These are phyloP conservation scores for Tritrichomonas musculus DNA, from an alignment of 208 protist species.

Conservation along the genomic window DNA sequence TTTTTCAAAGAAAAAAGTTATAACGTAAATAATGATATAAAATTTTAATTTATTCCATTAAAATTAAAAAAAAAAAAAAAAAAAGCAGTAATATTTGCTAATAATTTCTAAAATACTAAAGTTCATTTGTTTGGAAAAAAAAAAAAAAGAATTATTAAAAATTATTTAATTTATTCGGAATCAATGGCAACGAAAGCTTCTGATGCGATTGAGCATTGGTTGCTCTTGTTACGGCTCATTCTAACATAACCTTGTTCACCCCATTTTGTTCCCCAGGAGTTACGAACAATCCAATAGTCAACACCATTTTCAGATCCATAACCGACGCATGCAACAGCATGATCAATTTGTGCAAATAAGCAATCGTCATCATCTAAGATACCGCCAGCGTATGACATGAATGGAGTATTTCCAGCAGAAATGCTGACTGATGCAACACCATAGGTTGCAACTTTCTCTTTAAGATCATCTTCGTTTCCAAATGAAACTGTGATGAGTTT, in stretches of 20 bases:
- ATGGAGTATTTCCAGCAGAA: background rate
- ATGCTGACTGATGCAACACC: background rate
- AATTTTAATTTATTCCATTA: no score
- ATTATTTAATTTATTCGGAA: no score
- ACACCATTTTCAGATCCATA: constrained; percentile 34
- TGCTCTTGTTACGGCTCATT: background rate
- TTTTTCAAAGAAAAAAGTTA: no score
- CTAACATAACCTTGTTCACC: background rate
- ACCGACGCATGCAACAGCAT: constrained; percentile 36
- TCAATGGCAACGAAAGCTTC: no score
- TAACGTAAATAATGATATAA: no score
- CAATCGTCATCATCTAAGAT: constrained; percentile 41
- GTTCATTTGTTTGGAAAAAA: no score
- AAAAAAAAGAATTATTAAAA: no score
- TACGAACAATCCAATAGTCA: constrained; percentile 26
- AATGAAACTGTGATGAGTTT: background rate
- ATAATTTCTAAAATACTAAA: no score
- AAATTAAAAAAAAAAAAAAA: no score
- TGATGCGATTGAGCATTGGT: no score
- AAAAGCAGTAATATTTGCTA: no score
- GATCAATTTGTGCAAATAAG: constrained; percentile 29
- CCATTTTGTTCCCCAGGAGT: background rate
- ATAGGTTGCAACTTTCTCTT: background rate
- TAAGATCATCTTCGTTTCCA: background rate
- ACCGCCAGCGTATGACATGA: constrained; percentile 41